These are phyloP conservation scores for Coniophora puteana DNA, from an alignment of 1,284 basidiomycete genomes.

Conservation along the genomic window DNA sequence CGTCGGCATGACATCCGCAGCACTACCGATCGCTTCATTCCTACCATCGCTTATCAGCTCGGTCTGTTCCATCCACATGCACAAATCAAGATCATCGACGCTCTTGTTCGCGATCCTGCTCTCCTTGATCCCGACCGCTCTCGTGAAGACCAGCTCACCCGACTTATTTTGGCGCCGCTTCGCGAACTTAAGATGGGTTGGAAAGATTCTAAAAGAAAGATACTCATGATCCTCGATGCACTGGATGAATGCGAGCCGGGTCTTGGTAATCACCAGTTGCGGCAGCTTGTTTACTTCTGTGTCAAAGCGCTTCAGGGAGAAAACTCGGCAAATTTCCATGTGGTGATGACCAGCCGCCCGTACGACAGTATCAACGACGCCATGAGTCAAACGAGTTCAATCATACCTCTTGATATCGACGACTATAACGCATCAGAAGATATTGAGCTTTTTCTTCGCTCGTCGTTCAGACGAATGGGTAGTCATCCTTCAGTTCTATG, in stretches of 20 bases:
- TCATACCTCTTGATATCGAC: too few species aligned
- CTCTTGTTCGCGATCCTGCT: background rate
- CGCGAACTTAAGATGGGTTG: too few species aligned
- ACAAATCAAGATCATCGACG: background rate
- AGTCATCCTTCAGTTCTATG: background rate
- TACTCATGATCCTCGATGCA: background rate
- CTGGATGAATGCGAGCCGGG: background rate
- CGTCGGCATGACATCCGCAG: background rate
- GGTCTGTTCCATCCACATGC: background rate
- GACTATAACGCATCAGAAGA: background rate
- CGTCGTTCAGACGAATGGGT: background rate
- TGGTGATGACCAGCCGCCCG: background rate
- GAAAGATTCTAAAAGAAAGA: too few species aligned
- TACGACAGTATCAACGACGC: background rate
- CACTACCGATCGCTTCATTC: background rate
- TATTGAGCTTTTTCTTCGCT: background rate
- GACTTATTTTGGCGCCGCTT: too few species aligned
- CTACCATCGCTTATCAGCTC: too few species aligned
- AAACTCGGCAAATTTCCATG: background rate
- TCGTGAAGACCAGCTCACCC: background rate
- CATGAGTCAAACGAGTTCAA: background rate
- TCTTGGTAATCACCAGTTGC: background rate
- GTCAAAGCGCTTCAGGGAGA: background rate
- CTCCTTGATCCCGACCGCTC: constrained; percentile 14
- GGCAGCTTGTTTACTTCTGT: background rate